phyloP scores from a whole-genome alignment of 495 filamentous ascomycete species.

The Hypoxylon fragiforme region DNA sequence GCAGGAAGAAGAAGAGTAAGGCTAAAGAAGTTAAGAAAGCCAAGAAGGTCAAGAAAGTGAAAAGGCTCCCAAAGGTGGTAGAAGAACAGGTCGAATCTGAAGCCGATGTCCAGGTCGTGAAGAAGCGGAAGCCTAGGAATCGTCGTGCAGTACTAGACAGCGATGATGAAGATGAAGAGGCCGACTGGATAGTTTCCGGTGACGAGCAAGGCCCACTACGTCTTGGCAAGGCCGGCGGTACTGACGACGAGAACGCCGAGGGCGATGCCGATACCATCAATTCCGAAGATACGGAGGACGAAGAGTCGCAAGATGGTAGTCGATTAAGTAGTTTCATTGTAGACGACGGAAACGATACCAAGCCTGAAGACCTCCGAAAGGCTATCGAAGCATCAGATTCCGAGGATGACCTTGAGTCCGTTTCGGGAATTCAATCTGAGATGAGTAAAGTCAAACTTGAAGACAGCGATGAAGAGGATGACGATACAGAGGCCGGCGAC shows the following conservation, averaged over 20 bases:
- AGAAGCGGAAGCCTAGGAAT: conserved; percentile 53
- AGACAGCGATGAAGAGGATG: conserved; percentile 18
- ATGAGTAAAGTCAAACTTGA: conserved; percentile 28
- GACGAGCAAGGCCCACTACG: conserved; percentile 56
- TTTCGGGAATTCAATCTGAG: conserved; percentile 45
- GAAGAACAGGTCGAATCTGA: conserved; percentile 52
- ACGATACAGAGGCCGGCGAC: conserved; percentile 22
- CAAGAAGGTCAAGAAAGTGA: background rate
- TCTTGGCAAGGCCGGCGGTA: conserved; percentile 77
- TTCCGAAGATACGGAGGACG: conserved; percentile 61
- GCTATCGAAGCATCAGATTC: conserved; percentile 37
- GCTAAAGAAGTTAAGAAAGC: conserved; percentile 31
- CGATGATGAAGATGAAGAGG: conserved; percentile 70
- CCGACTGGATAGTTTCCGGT: conserved; percentile 75
- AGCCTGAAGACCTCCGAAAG: conserved; percentile 26
- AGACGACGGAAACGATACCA: conserved; percentile 43
- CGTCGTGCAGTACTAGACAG: conserved; percentile 62
- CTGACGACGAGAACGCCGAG: conserved; percentile 83
- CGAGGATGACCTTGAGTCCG: conserved; percentile 46
- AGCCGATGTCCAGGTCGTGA: conserved; percentile 44
- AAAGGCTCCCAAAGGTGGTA: conserved; percentile 46
- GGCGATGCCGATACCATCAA: conserved; percentile 78
- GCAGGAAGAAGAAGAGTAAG: conserved; percentile 45
- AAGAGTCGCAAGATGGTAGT: conserved; percentile 51
- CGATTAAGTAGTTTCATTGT: conserved; percentile 51